Percentiles rank a stretch among this genome's conserved stretches.
Evolutionary conservation across 805 yeast genomes (phyloP).

Genomic region (Yarrowia porcina): DNA sequence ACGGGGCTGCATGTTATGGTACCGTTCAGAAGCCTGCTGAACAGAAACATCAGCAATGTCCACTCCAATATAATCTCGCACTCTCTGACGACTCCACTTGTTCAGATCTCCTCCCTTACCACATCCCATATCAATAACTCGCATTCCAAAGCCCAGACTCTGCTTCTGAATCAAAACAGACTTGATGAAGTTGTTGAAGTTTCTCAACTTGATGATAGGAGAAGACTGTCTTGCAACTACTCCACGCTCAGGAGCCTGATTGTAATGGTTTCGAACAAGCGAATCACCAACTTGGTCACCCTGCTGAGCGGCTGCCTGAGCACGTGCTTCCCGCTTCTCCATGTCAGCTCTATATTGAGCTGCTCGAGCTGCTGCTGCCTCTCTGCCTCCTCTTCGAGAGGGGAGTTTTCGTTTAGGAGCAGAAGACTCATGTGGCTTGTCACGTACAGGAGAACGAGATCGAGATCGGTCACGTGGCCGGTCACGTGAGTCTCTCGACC

Average conservation of each 20-base stretch:
- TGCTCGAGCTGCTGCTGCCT: slow-evolving; percentile 27
- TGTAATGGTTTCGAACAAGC: slow-evolving; percentile 79
- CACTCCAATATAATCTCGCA: slow-evolving; percentile 79
- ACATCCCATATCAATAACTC: slow-evolving; percentile 84
- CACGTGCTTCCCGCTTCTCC: slow-evolving; percentile 25
- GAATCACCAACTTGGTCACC: slow-evolving; percentile 29
- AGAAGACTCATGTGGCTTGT: neutral
- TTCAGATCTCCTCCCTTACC: slow-evolving; percentile 98
- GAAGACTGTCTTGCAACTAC: slow-evolving; percentile 63
- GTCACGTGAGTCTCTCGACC: neutral
- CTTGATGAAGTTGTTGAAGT: slow-evolving; percentile 89
- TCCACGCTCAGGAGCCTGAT: slow-evolving; percentile 70
- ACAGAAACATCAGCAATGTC: slow-evolving; percentile 90
- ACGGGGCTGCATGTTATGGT: slow-evolving; percentile 50
- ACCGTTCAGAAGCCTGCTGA: slow-evolving; percentile 77
- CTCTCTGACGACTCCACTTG: slow-evolving; percentile 75
- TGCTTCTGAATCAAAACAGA: slow-evolving; percentile 75
- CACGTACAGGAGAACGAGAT: neutral
- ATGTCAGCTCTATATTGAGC: slow-evolving; percentile 26
- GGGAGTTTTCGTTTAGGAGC: slow-evolving; percentile 31
- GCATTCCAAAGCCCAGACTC: slow-evolving; percentile 46
- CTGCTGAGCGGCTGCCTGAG: neutral
- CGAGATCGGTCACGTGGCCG: neutral
- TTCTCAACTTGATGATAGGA: slow-evolving; percentile 79
- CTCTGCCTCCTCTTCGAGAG: slow-evolving; percentile 20